These are phyloP conservation scores for Sonneratia alba DNA, from an alignment of 345 rosid species.

Conservation along the genomic window DNA sequence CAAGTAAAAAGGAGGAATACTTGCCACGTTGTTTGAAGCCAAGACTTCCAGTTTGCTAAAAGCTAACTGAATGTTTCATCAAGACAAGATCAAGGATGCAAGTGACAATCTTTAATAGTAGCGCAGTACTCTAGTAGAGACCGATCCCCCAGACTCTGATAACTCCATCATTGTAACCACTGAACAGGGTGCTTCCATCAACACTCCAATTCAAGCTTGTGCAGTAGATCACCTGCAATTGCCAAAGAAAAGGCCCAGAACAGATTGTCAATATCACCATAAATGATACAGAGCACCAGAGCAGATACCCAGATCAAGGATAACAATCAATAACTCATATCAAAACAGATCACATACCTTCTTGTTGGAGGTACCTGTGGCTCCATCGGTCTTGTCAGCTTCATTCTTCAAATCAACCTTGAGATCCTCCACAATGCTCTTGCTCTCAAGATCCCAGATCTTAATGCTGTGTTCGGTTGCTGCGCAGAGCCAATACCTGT, in stretches of 20 bases:
- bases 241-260: background rate
- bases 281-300: constrained; percentile 14
- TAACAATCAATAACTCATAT: background rate
- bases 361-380: constrained; percentile 38
- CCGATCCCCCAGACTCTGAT: constrained; percentile 45
- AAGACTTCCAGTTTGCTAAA: no score
- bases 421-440: constrained; percentile 87
- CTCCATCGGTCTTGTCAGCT: constrained; percentile 70
- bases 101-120: background rate
- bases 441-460: constrained; percentile 99
- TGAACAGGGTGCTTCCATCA: constrained; percentile 47
- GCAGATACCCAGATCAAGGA: background rate
- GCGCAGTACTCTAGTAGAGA: constrained; percentile 11
- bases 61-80: background rate
- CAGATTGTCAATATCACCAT: constrained; percentile 2
- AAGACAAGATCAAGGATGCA: background rate
- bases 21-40: background rate
- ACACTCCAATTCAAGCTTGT: constrained; percentile 44
- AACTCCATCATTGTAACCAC: constrained; percentile 46
- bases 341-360: constrained; percentile 41
- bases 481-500: constrained; percentile 97
- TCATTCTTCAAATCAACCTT: constrained; percentile 95
- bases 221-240: constrained; percentile 39
- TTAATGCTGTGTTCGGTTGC: constrained; percentile 87
- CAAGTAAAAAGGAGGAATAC: background rate